Conservation (phyloP, 2,329 filamentous ascomycete species). For the Colletotrichum sp. region DNA sequence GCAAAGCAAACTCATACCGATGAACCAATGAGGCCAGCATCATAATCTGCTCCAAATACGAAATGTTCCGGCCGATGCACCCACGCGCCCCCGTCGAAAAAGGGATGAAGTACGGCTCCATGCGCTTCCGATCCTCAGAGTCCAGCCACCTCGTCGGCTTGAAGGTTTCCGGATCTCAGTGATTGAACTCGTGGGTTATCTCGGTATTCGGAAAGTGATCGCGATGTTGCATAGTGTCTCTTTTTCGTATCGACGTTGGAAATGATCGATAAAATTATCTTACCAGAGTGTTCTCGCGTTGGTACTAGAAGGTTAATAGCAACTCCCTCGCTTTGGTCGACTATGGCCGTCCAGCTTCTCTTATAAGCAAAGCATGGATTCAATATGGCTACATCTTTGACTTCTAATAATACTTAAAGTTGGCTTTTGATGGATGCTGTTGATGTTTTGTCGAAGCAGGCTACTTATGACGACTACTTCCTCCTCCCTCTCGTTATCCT, state of each 20-base stretch:
- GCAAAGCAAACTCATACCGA: conserved; percentile 43
- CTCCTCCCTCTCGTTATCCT: neutral
- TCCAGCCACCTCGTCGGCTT: conserved; percentile 40
- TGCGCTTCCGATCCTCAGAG: conserved; percentile 37
- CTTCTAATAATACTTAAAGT: neutral
- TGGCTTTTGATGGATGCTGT: neutral
- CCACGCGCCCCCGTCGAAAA: conserved; percentile 33
- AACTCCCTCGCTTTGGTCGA: neutral
- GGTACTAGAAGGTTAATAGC: neutral
- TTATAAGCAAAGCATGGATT: neutral
- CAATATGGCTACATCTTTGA: neutral
- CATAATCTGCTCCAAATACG: conserved; percentile 51
- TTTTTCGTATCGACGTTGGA: rapidly evolving
- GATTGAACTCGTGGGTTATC: neutral
- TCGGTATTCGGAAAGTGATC: neutral
- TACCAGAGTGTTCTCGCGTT: neutral
- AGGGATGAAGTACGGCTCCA: conserved; percentile 41
- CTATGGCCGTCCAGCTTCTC: neutral
- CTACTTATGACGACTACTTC: neutral
- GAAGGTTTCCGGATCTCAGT: conserved; percentile 23
- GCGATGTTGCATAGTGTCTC: neutral
- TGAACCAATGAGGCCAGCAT: conserved; percentile 46
- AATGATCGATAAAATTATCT: neutral
- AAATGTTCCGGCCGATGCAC: conserved; percentile 35
- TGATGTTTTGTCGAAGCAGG: neutral